These are phyloP conservation scores for Pleurotus salmoneostramineus DNA, from an alignment of 768 basidiomycete genomes.

Conservation along the genomic window DNA sequence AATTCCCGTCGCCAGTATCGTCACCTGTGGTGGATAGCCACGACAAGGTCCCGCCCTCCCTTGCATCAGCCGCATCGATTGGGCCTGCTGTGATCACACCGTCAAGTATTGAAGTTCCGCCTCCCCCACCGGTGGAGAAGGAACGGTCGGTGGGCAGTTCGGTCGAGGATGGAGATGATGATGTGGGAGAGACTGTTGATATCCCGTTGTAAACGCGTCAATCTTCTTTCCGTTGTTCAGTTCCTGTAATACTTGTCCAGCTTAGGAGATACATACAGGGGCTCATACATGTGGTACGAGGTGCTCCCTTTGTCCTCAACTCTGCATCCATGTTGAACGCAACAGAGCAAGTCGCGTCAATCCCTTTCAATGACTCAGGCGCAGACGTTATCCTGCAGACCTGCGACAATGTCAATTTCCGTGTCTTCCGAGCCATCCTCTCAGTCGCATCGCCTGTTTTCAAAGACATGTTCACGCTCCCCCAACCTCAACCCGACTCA, in stretches of 20 bases:
- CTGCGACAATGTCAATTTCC: slow-evolving; percentile 7
- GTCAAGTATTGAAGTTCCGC: slow-evolving; percentile 70
- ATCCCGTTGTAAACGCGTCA: slow-evolving; percentile 41
- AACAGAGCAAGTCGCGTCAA: no score
- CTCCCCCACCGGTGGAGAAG: slow-evolving; percentile 78
- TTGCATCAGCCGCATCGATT: slow-evolving; percentile 15
- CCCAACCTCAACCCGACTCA: not conserved
- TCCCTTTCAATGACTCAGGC: not conserved
- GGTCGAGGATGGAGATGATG: slow-evolving; percentile 60
- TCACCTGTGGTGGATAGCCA: slow-evolving; percentile 21
- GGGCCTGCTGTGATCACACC: slow-evolving; percentile 44
- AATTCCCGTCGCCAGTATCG: slow-evolving; percentile 50
- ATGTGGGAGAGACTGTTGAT: slow-evolving; percentile 77
- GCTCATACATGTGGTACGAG: no score
- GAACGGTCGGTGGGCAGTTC: slow-evolving; percentile 40
- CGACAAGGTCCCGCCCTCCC: slow-evolving; percentile 13
- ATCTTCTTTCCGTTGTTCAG: no score
- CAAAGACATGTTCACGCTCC: slow-evolving; percentile 9
- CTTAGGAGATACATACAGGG: no score
- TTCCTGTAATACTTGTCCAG: no score
- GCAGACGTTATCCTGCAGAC: slow-evolving; percentile 7
- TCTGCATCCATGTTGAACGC: no score
- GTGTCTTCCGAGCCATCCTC: not conserved
- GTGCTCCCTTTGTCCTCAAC: no score
- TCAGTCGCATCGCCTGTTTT: slow-evolving; percentile 7